Percentiles rank a stretch among this genome's conserved stretches.
Conservation (phyloP, 2,329 filamentous ascomycete genomes). For the Ascochyta clinopodiicola region DNA sequence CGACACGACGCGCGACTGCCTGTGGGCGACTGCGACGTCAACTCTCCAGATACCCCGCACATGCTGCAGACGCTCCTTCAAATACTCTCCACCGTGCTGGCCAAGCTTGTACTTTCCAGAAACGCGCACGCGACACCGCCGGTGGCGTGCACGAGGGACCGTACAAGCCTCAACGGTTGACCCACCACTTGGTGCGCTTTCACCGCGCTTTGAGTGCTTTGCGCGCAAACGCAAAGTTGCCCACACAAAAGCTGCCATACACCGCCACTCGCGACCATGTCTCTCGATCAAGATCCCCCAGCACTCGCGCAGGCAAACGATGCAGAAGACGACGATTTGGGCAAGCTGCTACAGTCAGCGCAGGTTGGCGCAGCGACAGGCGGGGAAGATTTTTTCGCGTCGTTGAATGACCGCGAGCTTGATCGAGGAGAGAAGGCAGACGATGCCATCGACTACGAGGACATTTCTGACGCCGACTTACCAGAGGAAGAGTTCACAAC, state of each 20-base stretch:
- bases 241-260: not conserved
- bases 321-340: conserved; percentile 31
- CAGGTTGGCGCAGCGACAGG: conserved; percentile 27
- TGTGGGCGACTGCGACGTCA: conserved; percentile 18
- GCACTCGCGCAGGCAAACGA: conserved; percentile 14
- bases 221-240: not conserved
- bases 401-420: conserved; percentile 45
- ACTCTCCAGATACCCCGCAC: not conserved
- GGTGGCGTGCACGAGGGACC: conserved; percentile 32
- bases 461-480: conserved; percentile 90
- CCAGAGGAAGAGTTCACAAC: conserved; percentile 68
- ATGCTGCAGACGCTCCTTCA: not conserved
- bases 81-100: not conserved
- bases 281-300: conserved; percentile 23
- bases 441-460: conserved; percentile 88
- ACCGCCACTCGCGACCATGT: conserved; percentile 34
- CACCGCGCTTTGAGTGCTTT: conserved; percentile 1
- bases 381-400: conserved; percentile 33
- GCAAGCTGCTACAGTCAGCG: conserved; percentile 28
- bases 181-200: conserved; percentile 25
- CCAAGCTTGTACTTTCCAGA: not conserved
- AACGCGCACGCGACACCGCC: conserved; percentile 6
- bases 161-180: conserved; percentile 22
- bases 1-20: conserved; percentile 15
- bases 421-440: conserved; percentile 78